These are phyloP conservation scores for Fulvia fulva DNA, from an alignment of 2,329 filamentous ascomycete genomes.

Conservation along the genomic window DNA sequence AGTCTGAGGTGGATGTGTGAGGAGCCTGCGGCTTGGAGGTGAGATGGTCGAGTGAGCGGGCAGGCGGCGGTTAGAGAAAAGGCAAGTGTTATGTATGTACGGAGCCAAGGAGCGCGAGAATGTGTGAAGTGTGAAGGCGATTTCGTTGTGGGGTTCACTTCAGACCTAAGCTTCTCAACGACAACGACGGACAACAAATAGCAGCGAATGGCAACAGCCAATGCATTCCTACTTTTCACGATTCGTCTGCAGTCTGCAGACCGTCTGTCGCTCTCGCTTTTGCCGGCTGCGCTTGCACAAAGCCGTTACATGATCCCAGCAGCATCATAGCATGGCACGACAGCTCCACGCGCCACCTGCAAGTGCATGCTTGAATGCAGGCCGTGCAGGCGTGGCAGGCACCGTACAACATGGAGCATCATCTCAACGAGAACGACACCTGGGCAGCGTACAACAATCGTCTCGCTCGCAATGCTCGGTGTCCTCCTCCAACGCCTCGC, in stretches of 20 bases:
- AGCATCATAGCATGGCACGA: neutral
- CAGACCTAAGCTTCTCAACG: neutral
- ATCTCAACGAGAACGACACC: neutral
- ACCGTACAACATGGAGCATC: neutral
- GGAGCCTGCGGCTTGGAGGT: neutral
- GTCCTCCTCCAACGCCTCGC: neutral
- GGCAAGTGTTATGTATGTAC: neutral
- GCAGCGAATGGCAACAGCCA: neutral
- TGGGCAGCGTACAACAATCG: too few species aligned
- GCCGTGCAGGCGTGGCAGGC: too few species aligned
- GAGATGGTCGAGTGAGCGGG: neutral
- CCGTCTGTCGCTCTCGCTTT: neutral
- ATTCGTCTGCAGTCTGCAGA: neutral
- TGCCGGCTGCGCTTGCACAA: neutral
- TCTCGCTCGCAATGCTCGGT: neutral
- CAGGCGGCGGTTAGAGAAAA: neutral
- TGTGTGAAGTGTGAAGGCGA: neutral
- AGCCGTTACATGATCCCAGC: neutral
- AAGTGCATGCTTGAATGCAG: too few species aligned
- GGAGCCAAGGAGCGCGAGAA: neutral
- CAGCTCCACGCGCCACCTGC: neutral
- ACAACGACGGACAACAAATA: neutral
- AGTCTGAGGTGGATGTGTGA: neutral
- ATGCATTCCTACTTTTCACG: neutral
- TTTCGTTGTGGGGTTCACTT: constrained; percentile 1